Evolutionary conservation across 139 green algal genomes (phyloP), one percentile per base, ranked within the genome.

Genomic region (Closterium sp.): DNA sequence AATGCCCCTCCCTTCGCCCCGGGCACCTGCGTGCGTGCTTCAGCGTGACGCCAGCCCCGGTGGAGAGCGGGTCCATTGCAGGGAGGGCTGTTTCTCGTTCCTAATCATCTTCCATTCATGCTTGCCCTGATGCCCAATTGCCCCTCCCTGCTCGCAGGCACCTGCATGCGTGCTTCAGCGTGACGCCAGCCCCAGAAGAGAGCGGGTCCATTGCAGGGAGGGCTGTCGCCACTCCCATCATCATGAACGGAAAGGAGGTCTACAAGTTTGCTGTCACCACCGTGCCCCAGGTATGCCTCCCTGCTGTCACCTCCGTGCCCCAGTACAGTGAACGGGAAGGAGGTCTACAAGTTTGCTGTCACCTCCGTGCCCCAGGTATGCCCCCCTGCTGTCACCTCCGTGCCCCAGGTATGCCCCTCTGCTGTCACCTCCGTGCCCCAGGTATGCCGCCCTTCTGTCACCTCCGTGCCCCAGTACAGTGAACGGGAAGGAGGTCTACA

Each of bases 341-440:
- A 99, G 38, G 98, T 99, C 32, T 99, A 99, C 96, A 98, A 98
- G 95, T 99, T 99, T 96, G 98, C 98, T 0, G 98, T 99, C 84
- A 94, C 96, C 8, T 96, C 96, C 0, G 97, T 99, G 84, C 98
- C 98, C 3, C 91, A 95, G 84, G 91, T 93, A 43, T 33, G 38
- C 38, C 12, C n/a, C n/a, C n/a, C n/a, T 96, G 98, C 98, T 0
- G 98, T 99, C 84, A 94, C 96, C 9, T 96, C 96, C 0, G 97
- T 99, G 84, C 98, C 98, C 3, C 91, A 95, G 84, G 91, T 93
- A 43, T 33, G 38, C 38, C 12, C n/a, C n/a, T n/a, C n/a, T 96
- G 98, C 98, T 0, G 98, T 66, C 38, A 66, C 38, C 19, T 66
- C 19, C 4, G 5, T 86, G 33, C 38, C 19, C n/a, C 36, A 25